Evolutionary conservation across 805 yeast species (phyloP).

Genomic region (Yamadazyma kitorensis): DNA sequence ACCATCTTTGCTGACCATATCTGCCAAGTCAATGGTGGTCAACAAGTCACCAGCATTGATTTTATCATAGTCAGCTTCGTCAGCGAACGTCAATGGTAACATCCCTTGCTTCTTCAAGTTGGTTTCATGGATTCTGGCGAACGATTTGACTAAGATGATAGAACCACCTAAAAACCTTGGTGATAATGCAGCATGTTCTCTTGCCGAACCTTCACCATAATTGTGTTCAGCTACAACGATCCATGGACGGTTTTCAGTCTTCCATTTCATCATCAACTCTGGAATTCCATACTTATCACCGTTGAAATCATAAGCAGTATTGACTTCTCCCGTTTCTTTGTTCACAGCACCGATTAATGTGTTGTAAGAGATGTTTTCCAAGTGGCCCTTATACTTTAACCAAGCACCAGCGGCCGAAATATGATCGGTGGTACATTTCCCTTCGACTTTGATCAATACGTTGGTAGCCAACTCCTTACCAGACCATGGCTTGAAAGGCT

Average conservation of each 20-base stretch:
- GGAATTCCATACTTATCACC: slow-evolving; percentile 81
- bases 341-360: slow-evolving; percentile 96
- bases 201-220: slow-evolving; percentile 98
- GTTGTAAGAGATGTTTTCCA: slow-evolving; percentile 92
- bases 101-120: slow-evolving; percentile 97
- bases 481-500: slow-evolving; percentile 84
- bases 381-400: slow-evolving; percentile 97
- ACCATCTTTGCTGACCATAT: slow-evolving; percentile 78
- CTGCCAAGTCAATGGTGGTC: slow-evolving; percentile 70
- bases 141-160: slow-evolving; percentile 85
- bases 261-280: slow-evolving; percentile 96
- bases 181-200: slow-evolving; percentile 97
- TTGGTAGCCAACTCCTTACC: slow-evolving; percentile 78
- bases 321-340: slow-evolving; percentile 95
- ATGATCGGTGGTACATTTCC: slow-evolving; percentile 98
- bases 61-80: slow-evolving; percentile 85
- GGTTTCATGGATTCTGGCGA: slow-evolving; percentile 98
- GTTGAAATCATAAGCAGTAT: slow-evolving; percentile 82
- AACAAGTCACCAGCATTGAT: slow-evolving; percentile 74
- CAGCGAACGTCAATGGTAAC: slow-evolving; percentile 89
- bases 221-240: slow-evolving; percentile 95
- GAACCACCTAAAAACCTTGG: slow-evolving; percentile 94
- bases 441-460: slow-evolving; percentile 87
- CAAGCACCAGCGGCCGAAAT: slow-evolving; percentile 98
- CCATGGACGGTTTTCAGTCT: slow-evolving; percentile 82